phyloP scores from a whole-genome alignment of 352 stramenopile species.

The Globisporangium cylindrosporum region DNA sequence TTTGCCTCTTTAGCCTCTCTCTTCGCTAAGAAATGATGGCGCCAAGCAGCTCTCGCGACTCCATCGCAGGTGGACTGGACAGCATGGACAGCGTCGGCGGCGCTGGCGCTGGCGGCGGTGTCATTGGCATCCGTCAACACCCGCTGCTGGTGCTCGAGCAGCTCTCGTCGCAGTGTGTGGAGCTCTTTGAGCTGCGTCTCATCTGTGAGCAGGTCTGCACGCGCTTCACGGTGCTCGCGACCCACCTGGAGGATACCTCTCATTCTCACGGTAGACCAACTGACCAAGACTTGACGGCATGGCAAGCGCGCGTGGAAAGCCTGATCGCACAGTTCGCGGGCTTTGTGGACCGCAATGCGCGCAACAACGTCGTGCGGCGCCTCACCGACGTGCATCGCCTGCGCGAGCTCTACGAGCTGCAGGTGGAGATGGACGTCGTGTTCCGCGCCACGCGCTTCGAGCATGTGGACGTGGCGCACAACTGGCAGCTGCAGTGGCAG shows the following conservation, averaged over 20 bases:
- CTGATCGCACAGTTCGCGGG: conserved; percentile 27
- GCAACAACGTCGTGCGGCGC: conserved; percentile 30
- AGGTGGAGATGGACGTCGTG: conserved; percentile 32
- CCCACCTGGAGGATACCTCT: conserved; percentile 2
- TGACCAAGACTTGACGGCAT: background rate
- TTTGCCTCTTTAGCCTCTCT: background rate
- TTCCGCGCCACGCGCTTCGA: conserved; percentile 34
- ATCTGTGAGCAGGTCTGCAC: conserved; percentile 14
- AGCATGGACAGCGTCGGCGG: background rate
- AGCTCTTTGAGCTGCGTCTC: conserved; percentile 15
- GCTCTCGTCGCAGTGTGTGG: conserved; percentile 18
- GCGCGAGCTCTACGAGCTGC: conserved; percentile 32
- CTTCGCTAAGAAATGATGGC: background rate
- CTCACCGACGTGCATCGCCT: conserved; percentile 36
- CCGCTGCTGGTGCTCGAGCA: conserved; percentile 17
- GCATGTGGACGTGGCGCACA: conserved; percentile 42
- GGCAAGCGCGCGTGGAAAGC: conserved; percentile 12
- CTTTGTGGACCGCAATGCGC: conserved; percentile 29
- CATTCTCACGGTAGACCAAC: background rate
- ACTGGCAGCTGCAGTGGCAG: conserved; percentile 52
- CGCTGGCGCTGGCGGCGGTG: background rate
- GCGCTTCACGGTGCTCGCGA: conserved; percentile 8
- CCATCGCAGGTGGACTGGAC: background rate
- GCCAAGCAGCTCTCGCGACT: background rate
- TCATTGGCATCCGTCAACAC: conserved; percentile 5